These are phyloP conservation scores for Knoxia roxburghii DNA, from an alignment of 257 asterid species.

Conservation along the genomic window DNA sequence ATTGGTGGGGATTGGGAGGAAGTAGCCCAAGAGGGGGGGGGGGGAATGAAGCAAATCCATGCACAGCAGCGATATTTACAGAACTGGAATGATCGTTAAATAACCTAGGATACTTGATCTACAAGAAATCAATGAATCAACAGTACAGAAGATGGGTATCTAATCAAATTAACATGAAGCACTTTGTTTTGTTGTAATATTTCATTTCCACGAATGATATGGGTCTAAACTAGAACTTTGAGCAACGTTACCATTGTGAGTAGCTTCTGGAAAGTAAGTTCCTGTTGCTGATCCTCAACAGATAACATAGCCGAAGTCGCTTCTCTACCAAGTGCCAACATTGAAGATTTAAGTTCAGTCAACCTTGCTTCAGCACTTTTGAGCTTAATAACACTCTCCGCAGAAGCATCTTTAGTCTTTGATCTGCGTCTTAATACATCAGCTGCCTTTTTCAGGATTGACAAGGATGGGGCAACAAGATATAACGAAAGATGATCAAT, in stretches of 20 bases:
- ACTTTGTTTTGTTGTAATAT: background rate
- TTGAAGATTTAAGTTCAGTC: constrained; percentile 68
- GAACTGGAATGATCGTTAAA: background rate
- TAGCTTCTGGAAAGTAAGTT: constrained; percentile 70
- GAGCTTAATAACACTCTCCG: constrained; percentile 62
- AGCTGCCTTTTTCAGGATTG: constrained; percentile 49
- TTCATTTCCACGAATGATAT: background rate
- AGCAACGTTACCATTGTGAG: constrained; percentile 51
- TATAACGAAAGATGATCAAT: background rate
- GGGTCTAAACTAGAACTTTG: background rate
- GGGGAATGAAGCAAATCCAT: background rate
- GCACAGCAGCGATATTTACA: background rate
- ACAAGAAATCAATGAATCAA: background rate
- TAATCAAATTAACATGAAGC: background rate
- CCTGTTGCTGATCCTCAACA: constrained; percentile 84
- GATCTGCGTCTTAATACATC: constrained; percentile 83
- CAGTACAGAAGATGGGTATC: too few species aligned
- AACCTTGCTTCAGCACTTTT: constrained; percentile 70
- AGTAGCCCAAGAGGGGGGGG: background rate
- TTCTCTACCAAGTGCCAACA: constrained; percentile 81
- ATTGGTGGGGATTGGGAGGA: background rate
- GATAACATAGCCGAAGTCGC: constrained; percentile 86
- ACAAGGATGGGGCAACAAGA: background rate
- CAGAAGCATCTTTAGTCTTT: constrained; percentile 71
- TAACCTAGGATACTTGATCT: too few species aligned